Percentiles rank a stretch among this genome's conserved stretches.
Conservation (phyloP, 1,139 yeast genomes). For the Yamadazyma pseudoaaseri region DNA sequence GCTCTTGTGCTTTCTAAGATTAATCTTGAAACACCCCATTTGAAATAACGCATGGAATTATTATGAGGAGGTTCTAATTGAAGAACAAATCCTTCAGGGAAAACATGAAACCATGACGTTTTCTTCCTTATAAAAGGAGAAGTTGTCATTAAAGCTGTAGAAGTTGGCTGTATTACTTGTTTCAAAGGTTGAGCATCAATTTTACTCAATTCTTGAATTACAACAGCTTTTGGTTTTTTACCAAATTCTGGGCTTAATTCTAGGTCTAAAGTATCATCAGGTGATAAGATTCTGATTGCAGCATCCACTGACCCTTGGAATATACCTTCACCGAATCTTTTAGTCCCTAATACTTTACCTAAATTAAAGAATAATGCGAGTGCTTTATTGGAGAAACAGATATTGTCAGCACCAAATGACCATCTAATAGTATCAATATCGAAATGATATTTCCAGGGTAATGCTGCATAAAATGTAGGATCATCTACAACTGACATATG, state of each 20-base stretch:
- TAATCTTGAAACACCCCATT: slow-evolving; percentile 91
- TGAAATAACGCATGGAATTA: slow-evolving; percentile 88
- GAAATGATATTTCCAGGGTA: slow-evolving; percentile 69
- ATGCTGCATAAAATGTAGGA: slow-evolving; percentile 84
- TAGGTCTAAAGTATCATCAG: slow-evolving; percentile 67
- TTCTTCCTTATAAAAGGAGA: slow-evolving; percentile 53
- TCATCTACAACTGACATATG: slow-evolving; percentile 95
- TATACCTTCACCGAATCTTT: slow-evolving; percentile 88
- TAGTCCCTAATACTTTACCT: slow-evolving; percentile 85
- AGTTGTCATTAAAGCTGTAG: slow-evolving; percentile 33
- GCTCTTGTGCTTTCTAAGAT: slow-evolving; percentile 78
- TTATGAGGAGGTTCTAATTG: slow-evolving; percentile 78
- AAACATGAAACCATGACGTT: slow-evolving; percentile 90
- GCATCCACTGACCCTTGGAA: slow-evolving; percentile 92
- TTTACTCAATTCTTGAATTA: slow-evolving; percentile 33
- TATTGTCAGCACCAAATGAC: slow-evolving; percentile 93
- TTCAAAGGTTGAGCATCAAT: slow-evolving; percentile 17
- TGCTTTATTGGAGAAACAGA: slow-evolving; percentile 67
- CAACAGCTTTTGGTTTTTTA: slow-evolving; percentile 22
- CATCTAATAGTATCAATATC: slow-evolving; percentile 76
- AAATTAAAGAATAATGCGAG: slow-evolving; percentile 69
- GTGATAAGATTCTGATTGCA: slow-evolving; percentile 78
- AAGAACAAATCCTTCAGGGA: slow-evolving; percentile 93
- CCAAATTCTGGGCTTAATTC: slow-evolving; percentile 41
- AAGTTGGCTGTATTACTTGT: slow-evolving; percentile 26